phyloP scores from a whole-genome alignment of 345 rosid genomes.

The Heritiera littoralis region DNA sequence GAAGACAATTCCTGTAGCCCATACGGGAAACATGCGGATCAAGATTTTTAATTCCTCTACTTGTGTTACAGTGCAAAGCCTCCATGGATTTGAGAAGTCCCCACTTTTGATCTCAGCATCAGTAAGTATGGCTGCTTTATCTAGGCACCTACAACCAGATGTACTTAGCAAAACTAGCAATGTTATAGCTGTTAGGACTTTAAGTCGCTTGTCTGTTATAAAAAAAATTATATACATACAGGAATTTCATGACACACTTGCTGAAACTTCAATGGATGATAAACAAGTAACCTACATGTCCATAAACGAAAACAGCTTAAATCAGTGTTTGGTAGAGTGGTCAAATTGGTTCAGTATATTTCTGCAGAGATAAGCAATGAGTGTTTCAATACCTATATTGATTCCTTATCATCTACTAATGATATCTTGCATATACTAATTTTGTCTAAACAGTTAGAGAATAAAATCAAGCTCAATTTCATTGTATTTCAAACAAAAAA shows the following conservation, averaged over 20 bases:
- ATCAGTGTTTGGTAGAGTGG: background rate
- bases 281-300: background rate
- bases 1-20: conserved; percentile 91
- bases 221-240: background rate
- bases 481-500: background rate
- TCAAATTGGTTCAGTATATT: background rate
- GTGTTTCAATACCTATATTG: background rate
- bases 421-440: background rate
- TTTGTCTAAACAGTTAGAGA: background rate
- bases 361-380: background rate
- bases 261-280: background rate
- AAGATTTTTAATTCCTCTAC: conserved; percentile 89
- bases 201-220: background rate
- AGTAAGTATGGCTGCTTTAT: conserved; percentile 78
- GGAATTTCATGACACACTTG: background rate
- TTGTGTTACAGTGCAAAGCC: conserved; percentile 83
- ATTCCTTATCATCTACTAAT: background rate
- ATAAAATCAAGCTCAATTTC: background rate
- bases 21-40: conserved; percentile 86
- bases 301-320: background rate
- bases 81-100: conserved; percentile 65
- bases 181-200: background rate
- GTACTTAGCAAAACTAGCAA: background rate
- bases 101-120: conserved; percentile 60
- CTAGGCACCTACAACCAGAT: conserved; percentile 63